Base-by-base conservation (phyloP, 106 monocot species). In the Iris macrosiphon region DNA sequence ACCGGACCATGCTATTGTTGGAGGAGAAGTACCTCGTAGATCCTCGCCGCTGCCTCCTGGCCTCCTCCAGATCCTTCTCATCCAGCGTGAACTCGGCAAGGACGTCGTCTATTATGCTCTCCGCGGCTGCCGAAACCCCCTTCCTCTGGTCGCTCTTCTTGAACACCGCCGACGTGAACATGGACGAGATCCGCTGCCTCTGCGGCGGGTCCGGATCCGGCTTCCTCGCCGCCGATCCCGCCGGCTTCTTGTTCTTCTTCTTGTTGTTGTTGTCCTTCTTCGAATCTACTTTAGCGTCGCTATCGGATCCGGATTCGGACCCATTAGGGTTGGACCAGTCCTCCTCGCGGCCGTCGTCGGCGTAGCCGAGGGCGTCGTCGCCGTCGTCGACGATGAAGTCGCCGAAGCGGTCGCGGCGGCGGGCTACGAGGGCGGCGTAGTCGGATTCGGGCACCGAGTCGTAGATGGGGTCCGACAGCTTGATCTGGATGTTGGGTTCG, bases 321-420 rank as follows among this genome's bases (percentile, higher is more conserved):
- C 35, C 35, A 26, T n/a, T 65, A 2, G 67, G 73, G 22, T 73
- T 61, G n/a, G 82, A 57, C 96, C 96, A 96, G 53, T 96, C 96
- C 73, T 86, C 96, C 67, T 96, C 96, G 58, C 67, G 68, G 23
- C 96, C 96, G 27, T 85, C 85, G 46, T 96, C 96, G 19, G 49
- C 65, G 63, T 96, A 96, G 1, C 96, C 96, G 18, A 96, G 73
- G 22, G 77, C 93, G 40, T 89, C 81, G 49, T 96, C 89, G n/a
- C n/a, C n/a, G n/a, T n/a, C n/a, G 44, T 89, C 96, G 15, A 96
- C 83, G 42, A 96, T 96, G 60, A 96, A 96, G 10, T 51, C 79
- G 6, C 57, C 49, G 17, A 67, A 82, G 9, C 76, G 74, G 49
- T 79, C 83, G 24, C 90, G 73, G 38, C 96, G 82, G 45, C 65